Evolutionary conservation across 2,329 filamentous ascomycete species (phyloP), one percentile per base, ranked within the genome.

Genomic region (Fusarium siculi): DNA sequence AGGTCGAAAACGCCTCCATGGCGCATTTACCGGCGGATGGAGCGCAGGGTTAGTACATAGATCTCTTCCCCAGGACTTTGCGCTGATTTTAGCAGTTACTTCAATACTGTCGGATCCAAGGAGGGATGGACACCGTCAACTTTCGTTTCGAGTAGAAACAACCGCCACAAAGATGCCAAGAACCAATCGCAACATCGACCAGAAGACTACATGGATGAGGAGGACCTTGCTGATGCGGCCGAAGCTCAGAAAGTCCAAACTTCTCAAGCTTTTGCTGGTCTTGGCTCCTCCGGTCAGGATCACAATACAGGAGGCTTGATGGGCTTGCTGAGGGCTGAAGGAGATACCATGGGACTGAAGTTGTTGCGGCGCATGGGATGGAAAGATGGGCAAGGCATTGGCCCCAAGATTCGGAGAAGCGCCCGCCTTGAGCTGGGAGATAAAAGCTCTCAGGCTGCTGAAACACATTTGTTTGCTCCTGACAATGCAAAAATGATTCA

Each of bases 181-280:
- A 56, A 85, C n/a, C 87, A 89, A 70, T 75, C 83, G 5, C 91
- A 93, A 79, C 91, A 93, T 72, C 91, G 91, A 53, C 78, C 89
- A 2, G 95, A 98, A 81, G 95, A 98, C 79, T 98, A 95, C 77
- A 99, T 99, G 96, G 96, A 99, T 78, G 96, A 97, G 46, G 96
- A 99, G 80, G 96, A 99, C 81, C 85, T 97, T 39, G 93, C 93
- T 11, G 95, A 97, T 80, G 93, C 92, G 1, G 94, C 93, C 65
- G 95, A 97, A 81, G 87, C 92, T 5, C 90, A 91, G 77, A 89
- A 89, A 68, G 83, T 98, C 39, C 89, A 96, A 76, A 97, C 93
- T 0, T 87, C 90, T 1, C 87, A 91, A 59, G 88, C 88, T 0
- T 98, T 96, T 80, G 89, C 93, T 2, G 93, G 93, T 0, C 85